Evolutionary conservation across 345 rosid genomes (phyloP), one percentile per base, ranked within the genome.

Genomic region (Moringa oleifera): DNA sequence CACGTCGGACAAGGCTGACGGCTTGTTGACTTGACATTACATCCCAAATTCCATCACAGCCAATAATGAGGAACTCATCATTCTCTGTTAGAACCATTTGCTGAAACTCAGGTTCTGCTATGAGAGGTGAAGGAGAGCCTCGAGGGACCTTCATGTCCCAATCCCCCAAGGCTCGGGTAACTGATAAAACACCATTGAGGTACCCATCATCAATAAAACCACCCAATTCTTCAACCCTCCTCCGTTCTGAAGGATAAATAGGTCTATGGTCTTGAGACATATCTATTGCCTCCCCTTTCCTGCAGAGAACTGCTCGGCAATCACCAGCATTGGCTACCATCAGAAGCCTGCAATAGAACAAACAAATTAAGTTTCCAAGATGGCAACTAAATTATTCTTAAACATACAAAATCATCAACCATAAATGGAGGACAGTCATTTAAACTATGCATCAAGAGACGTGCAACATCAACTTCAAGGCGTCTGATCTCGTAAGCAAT

Each of bases 1-100:
- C 84, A 7, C 79, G 76, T 4, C 90, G 84, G 51, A 82, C 94
- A 24, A 85, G 73, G 72, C 87, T 77, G 66, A 92, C 91, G 0
- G 98, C 98, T 51, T 59, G 45, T 72, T 87, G 87, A 71, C 93
- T 89, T 17, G 85, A 53, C 78, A 92, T 77, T 20, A 87, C 95
- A 54, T 92, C 98, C 95, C 95, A 92, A 18, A 91, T 74, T 24
- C 98, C 96, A 57, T 91, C 98, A 23, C 98, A 88, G 12, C 90
- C 91, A 56, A 91, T 82, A 46, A 91, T 86, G 58, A 91, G 57
- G 70, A 91, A 91, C 54, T 91, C 98, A 25, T 91, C 96, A 12
- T 88, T 89, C 66, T 88, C 90, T n/a, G 91, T 76, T 54, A 91
- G 64, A 16, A 55, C 19, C 16, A 73, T 68, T 59, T 71, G 86